phyloP scores from a whole-genome alignment of 371 early-diverging fungal genomes.

The Synchytrium microbalum region DNA sequence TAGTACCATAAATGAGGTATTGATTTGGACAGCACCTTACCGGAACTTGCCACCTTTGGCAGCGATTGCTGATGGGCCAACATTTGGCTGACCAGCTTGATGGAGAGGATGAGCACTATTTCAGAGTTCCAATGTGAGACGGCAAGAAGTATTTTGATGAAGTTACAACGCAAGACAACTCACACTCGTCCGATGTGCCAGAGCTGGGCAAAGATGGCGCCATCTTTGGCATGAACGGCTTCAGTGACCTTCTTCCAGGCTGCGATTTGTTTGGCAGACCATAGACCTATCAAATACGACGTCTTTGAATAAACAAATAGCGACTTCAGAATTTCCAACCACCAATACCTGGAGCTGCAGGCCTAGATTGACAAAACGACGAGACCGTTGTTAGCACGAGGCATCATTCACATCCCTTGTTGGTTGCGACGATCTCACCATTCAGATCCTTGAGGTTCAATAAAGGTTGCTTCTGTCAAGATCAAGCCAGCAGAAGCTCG shows the following conservation, averaged over 20 bases:
- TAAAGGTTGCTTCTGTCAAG: slow-evolving; percentile 46
- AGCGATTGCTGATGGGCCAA: slow-evolving; percentile 30
- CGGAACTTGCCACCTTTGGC: slow-evolving; percentile 21
- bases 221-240: slow-evolving; percentile 38
- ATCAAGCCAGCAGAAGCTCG: slow-evolving; percentile 47
- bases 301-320: too few species aligned
- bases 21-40: too few species aligned
- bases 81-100: slow-evolving; percentile 16
- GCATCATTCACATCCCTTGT: too few species aligned
- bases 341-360: too few species aligned
- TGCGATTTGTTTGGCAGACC: slow-evolving; percentile 33
- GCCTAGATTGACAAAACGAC: too few species aligned
- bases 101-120: too few species aligned
- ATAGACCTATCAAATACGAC: too few species aligned
- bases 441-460: slow-evolving; percentile 34
- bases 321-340: too few species aligned
- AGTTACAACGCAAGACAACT: slow-evolving; percentile 4
- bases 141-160: too few species aligned
- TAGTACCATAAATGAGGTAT: too few species aligned
- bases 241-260: slow-evolving; percentile 39
- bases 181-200: slow-evolving; percentile 38
- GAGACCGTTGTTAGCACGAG: too few species aligned
- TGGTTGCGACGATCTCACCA: slow-evolving; percentile 32
- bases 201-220: slow-evolving; percentile 41
- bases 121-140: too few species aligned